Percentiles rank a stretch among this genome's conserved stretches.
phyloP scores from a whole-genome alignment of 2,329 filamentous ascomycete genomes.

The Fusarium luffae region DNA sequence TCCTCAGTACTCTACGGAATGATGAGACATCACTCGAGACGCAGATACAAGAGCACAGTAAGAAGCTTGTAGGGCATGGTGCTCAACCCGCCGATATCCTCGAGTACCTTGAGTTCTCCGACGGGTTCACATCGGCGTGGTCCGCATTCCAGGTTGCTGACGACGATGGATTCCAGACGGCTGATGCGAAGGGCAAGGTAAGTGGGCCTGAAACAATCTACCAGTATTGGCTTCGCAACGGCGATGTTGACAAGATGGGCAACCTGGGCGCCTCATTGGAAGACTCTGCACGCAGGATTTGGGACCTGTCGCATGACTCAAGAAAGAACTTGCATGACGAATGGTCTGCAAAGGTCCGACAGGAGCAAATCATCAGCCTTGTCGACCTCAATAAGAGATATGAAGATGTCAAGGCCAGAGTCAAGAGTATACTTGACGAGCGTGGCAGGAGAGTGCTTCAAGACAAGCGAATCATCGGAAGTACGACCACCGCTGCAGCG shows the following conservation, averaged over 20 bases:
- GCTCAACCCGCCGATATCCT: conserved; percentile 48
- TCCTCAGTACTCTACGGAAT: conserved; percentile 56
- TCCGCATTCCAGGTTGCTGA: conserved; percentile 66
- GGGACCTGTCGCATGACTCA: conserved; percentile 58
- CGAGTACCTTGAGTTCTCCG: conserved; percentile 62
- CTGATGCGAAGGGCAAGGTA: conserved; percentile 58
- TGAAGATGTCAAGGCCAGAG: conserved; percentile 53
- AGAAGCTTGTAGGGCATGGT: conserved; percentile 11
- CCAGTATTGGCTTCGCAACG: conserved; percentile 27
- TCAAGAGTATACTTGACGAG: conserved; percentile 59
- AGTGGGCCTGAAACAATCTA: conserved; percentile 49
- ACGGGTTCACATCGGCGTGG: conserved; percentile 62
- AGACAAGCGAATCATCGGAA: conserved; percentile 72
- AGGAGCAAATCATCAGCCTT: conserved; percentile 62
- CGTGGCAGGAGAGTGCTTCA: conserved; percentile 57
- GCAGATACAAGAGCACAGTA: conserved; percentile 45
- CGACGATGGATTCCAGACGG: conserved; percentile 57
- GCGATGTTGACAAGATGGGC: neutral
- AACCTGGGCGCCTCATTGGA: conserved; percentile 32
- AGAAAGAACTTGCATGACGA: conserved; percentile 51
- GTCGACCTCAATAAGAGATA: conserved; percentile 52
- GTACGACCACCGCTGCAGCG: conserved; percentile 77
- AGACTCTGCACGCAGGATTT: conserved; percentile 55
- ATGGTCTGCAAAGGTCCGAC: conserved; percentile 60
- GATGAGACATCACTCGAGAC: neutral